Evolutionary conservation across 1,139 yeast genomes (phyloP).

Genomic region (Debaryomycetaceae sp.): DNA sequence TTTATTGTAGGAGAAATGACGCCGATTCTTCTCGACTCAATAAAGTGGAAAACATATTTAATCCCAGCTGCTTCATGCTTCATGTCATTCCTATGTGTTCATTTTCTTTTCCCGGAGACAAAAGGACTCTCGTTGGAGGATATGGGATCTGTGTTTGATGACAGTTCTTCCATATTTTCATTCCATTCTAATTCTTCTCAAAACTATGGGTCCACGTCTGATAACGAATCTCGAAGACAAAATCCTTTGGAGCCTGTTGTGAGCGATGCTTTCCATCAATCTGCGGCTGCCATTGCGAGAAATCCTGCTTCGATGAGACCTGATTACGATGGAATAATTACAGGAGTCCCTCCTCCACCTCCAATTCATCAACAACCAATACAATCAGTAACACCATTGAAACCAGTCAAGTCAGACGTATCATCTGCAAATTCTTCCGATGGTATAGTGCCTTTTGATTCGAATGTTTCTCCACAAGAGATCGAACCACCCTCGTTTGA

Average conservation of each 20-base stretch:
- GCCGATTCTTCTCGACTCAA: constrained; percentile 74
- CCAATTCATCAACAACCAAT: constrained; percentile 5
- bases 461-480: constrained; percentile 29
- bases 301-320: constrained; percentile 33
- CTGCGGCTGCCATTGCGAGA: constrained; percentile 41
- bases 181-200: constrained; percentile 33
- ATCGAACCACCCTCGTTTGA: constrained; percentile 40
- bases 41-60: constrained; percentile 77
- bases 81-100: constrained; percentile 58
- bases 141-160: constrained; percentile 53
- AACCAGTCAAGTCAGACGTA: constrained; percentile 23
- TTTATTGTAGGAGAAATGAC: constrained; percentile 90
- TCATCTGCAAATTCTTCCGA: constrained; percentile 20
- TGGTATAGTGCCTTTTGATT: constrained; percentile 15
- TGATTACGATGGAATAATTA: constrained; percentile 31
- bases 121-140: constrained; percentile 53
- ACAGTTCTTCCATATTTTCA: constrained; percentile 42
- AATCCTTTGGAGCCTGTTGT: constrained; percentile 15
- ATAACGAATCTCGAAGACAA: constrained; percentile 14
- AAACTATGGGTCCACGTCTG: constrained; percentile 21
- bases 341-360: constrained; percentile 25
- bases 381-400: constrained; percentile 10
- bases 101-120: constrained; percentile 51
- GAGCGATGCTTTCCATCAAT: constrained; percentile 22
- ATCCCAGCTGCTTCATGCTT: constrained; percentile 78